These are phyloP conservation scores for Venturia nashicola DNA, from an alignment of 2,329 filamentous ascomycete genomes.

Conservation along the genomic window DNA sequence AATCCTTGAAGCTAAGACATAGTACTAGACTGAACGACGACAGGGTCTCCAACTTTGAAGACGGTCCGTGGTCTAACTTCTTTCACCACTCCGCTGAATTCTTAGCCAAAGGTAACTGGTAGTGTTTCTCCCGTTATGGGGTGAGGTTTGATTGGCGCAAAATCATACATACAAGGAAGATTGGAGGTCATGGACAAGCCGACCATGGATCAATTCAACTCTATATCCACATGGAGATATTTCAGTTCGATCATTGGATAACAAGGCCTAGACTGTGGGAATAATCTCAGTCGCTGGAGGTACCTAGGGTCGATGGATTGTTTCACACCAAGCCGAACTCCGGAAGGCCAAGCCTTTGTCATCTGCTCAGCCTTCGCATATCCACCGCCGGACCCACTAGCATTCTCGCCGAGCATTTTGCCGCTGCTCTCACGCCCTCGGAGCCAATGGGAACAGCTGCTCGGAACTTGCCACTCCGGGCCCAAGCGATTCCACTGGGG, in stretches of 20 bases:
- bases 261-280: too few species aligned
- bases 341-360: neutral
- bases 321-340: too few species aligned
- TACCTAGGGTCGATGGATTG: too few species aligned
- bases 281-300: too few species aligned
- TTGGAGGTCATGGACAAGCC: too few species aligned
- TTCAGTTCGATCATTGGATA: too few species aligned
- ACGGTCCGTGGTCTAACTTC: constrained; percentile 14
- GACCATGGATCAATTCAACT: too few species aligned
- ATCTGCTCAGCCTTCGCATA: neutral
- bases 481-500: neutral
- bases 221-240: too few species aligned
- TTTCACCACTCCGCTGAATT: constrained; percentile 19
- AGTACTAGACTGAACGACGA: constrained; percentile 20
- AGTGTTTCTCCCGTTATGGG: constrained; percentile 14
- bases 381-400: neutral
- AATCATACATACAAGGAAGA: too few species aligned
- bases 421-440: neutral
- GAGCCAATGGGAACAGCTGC: neutral
- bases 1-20: neutral
- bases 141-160: constrained; percentile 14
- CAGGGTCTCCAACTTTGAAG: constrained; percentile 17
- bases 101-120: constrained; percentile 21
- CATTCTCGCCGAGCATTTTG: neutral
- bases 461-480: neutral